Evolutionary conservation across 83 land plant species (phyloP).

Genomic region (Thuja plicata): DNA sequence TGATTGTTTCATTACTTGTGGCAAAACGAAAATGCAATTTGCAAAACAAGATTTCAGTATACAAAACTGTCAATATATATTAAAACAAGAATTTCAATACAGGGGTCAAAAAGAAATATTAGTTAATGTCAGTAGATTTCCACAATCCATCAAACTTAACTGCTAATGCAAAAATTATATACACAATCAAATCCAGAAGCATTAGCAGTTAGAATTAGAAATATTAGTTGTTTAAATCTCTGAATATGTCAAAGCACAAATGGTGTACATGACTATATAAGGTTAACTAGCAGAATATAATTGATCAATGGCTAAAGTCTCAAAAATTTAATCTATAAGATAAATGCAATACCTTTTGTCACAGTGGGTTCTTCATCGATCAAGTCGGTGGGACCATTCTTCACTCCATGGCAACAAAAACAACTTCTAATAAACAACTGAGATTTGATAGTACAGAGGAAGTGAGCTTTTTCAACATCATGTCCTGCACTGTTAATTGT

Average conservation of each 20-base stretch:
- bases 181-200: too few relatives aligned
- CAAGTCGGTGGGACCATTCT: conserved; percentile 1
- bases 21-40: neutral
- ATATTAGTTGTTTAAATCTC: neutral
- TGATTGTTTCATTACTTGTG: neutral
- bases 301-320: neutral
- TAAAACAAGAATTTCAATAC: neutral
- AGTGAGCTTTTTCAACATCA: conserved; percentile 6
- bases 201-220: too few relatives aligned
- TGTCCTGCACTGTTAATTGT: neutral
- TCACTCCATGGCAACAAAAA: neutral
- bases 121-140: too few relatives aligned
- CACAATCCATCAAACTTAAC: too few relatives aligned
- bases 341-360: conserved; percentile 11
- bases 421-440: neutral
- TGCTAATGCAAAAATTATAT: too few relatives aligned
- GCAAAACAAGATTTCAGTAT: neutral
- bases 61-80: neutral
- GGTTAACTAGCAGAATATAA: neutral
- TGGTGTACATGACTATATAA: neutral
- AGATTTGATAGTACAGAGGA: neutral
- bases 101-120: neutral
- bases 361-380: neutral
- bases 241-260: neutral
- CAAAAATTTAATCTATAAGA: neutral